Percentiles rank a stretch among this genome's conserved stretches.
phyloP scores from a whole-genome alignment of 2,329 filamentous ascomycete genomes.

The Lachnellula occidentalis region DNA sequence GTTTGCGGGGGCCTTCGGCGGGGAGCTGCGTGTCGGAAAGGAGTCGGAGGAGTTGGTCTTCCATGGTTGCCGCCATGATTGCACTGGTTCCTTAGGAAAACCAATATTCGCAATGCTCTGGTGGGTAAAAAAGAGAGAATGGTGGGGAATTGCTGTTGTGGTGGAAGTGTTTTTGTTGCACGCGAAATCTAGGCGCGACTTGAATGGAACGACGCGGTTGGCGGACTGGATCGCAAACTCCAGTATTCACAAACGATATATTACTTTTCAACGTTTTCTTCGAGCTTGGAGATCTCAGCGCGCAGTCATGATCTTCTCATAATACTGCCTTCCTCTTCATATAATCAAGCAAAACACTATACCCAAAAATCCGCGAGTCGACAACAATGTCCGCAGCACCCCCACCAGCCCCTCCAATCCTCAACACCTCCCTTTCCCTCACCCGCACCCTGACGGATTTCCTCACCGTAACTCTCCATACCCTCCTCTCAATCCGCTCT shows the following conservation, averaged over 20 bases:
- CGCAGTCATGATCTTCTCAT: neutral
- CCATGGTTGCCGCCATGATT: conserved; percentile 54
- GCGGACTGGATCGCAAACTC: neutral
- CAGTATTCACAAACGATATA: neutral
- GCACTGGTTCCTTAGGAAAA: neutral
- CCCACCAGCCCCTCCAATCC: conserved; percentile 26
- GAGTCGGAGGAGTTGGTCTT: conserved; percentile 85
- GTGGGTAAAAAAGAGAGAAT: neutral
- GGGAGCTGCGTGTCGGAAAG: conserved; percentile 80
- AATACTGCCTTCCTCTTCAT: neutral
- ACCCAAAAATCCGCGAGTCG: too few relatives aligned
- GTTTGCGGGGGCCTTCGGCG: conserved; percentile 70
- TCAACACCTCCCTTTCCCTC: conserved; percentile 41
- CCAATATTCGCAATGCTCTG: neutral
- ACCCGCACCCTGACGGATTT: conserved; percentile 58
- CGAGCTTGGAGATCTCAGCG: neutral
- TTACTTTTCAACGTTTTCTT: neutral
- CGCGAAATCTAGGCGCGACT: conserved; percentile 1
- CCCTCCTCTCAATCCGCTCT: conserved; percentile 61
- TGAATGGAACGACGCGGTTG: neutral
- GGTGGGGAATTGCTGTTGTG: neutral
- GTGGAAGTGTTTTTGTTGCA: neutral
- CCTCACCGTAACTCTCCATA: conserved; percentile 64
- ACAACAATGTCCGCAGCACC: conserved; percentile 9
- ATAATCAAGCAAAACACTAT: neutral